A percentile compares a stretch with the other conserved stretches of the same genome.
These are phyloP conservation scores for Apiospora koreana DNA, from an alignment of 2,329 filamentous ascomycete genomes.

Conservation along the genomic window DNA sequence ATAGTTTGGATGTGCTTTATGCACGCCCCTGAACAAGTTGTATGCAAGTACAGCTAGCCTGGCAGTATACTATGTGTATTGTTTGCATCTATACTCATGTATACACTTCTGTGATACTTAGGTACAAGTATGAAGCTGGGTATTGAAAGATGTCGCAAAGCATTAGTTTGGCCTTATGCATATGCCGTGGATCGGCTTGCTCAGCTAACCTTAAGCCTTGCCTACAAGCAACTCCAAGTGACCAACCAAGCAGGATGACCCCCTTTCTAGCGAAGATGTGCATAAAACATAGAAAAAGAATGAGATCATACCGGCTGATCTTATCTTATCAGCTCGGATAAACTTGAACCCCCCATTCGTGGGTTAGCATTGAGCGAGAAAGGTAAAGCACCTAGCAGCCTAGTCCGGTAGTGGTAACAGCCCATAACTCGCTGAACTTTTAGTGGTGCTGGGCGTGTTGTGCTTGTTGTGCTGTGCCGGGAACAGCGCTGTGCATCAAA, in stretches of 20 bases:
- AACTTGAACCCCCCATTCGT: slow-evolving; percentile 5
- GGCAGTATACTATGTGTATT: too few species aligned
- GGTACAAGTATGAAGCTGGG: neutral
- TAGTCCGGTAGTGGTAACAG: neutral
- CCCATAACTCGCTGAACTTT: neutral
- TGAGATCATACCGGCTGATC: slow-evolving; percentile 6
- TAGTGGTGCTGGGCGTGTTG: neutral
- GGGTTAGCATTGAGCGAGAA: neutral
- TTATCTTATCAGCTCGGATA: slow-evolving; percentile 9
- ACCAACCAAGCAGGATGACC: neutral
- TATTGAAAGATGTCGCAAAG: neutral
- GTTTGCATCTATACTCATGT: too few species aligned
- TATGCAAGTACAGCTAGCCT: too few species aligned
- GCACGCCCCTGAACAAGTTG: neutral
- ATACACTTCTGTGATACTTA: neutral
- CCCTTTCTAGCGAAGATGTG: neutral
- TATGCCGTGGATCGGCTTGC: neutral
- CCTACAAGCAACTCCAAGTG: too few species aligned
- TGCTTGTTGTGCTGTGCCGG: neutral
- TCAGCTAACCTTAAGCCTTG: neutral
- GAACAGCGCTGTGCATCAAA: slow-evolving; percentile 5
- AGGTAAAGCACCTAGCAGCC: neutral
- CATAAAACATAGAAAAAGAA: neutral
- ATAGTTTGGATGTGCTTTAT: neutral
- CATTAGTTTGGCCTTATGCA: neutral